Evolutionary conservation across 768 basidiomycete species (phyloP).

Genomic region (Paxillus rubicundulus): DNA sequence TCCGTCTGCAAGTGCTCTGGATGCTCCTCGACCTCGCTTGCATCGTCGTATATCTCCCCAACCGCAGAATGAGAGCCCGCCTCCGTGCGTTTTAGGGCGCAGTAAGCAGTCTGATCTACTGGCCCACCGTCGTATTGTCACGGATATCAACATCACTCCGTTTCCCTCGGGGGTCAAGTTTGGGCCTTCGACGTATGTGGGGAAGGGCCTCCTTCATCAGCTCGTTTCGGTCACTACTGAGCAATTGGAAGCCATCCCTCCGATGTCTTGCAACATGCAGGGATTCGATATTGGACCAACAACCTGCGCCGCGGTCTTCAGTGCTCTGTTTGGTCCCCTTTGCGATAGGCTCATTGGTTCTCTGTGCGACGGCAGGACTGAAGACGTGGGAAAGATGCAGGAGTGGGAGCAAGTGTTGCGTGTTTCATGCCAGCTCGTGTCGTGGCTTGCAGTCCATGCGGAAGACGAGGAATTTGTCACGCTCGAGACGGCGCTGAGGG

Average conservation of each 20-base stretch:
- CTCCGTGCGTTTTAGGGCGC: slow-evolving; percentile 15
- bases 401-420: slow-evolving; percentile 43
- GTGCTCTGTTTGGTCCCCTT: slow-evolving; percentile 43
- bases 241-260: slow-evolving; percentile 24
- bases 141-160: slow-evolving; percentile 52
- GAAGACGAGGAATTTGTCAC: slow-evolving; percentile 31
- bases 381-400: slow-evolving; percentile 18
- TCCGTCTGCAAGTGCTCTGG: background rate
- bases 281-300: slow-evolving; percentile 44
- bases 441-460: slow-evolving; percentile 40
- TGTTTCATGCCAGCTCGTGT: slow-evolving; percentile 43
- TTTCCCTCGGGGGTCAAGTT: slow-evolving; percentile 56
- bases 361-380: slow-evolving; percentile 32
- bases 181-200: slow-evolving; percentile 49
- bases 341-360: slow-evolving; percentile 44
- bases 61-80: slow-evolving; percentile 10
- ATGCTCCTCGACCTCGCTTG: slow-evolving; percentile 11
- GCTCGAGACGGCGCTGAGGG: slow-evolving; percentile 35
- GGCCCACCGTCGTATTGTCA: slow-evolving; percentile 24
- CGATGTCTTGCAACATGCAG: slow-evolving; percentile 32
- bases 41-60: slow-evolving; percentile 13
- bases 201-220: slow-evolving; percentile 58
- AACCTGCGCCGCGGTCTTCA: slow-evolving; percentile 45
- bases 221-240: slow-evolving; percentile 43
- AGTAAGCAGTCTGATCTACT: slow-evolving; percentile 5